Evolutionary conservation across 1,139 yeast genomes (phyloP).

Genomic region (Pichia terricola): DNA sequence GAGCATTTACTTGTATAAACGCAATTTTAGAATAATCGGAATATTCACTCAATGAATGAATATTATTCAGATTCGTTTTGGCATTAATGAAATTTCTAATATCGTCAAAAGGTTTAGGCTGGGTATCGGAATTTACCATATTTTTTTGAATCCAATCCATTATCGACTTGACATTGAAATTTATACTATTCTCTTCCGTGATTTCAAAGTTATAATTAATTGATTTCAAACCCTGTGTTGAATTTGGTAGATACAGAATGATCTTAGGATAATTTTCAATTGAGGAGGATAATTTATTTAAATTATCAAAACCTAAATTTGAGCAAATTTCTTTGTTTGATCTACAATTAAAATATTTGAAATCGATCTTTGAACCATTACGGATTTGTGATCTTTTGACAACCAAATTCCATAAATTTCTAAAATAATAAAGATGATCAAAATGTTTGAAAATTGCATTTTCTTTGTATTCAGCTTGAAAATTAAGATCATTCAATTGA

Average conservation of each 20-base stretch:
- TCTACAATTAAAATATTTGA: constrained; percentile 51
- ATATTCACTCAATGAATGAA: constrained; percentile 14
- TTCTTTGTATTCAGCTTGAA: constrained; percentile 24
- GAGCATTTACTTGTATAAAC: constrained; percentile 48
- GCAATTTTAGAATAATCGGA: constrained; percentile 34
- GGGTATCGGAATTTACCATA: constrained; percentile 26
- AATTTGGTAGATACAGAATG: constrained; percentile 32
- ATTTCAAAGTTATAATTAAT: constrained; percentile 20
- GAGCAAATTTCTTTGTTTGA: constrained; percentile 32
- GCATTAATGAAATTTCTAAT: constrained; percentile 34
- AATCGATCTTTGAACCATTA: constrained; percentile 23
- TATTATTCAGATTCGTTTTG: constrained; percentile 27
- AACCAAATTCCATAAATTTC: constrained; percentile 48
- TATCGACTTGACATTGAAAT: constrained; percentile 20
- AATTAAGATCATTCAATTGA: constrained; percentile 29
- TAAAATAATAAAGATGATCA: constrained; percentile 40
- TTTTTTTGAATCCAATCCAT: constrained; percentile 31
- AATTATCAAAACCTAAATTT: constrained; percentile 34
- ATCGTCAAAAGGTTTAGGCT: constrained; percentile 31
- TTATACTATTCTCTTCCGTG: not conserved
- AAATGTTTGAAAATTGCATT: constrained; percentile 37
- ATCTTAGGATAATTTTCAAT: constrained; percentile 21
- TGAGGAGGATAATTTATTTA: constrained; percentile 14
- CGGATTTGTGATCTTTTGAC: constrained; percentile 37
- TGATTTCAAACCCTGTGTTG: constrained; percentile 28